These are phyloP conservation scores for Grosmannia huntii DNA, from an alignment of 2,329 filamentous ascomycete species.

Conservation along the genomic window DNA sequence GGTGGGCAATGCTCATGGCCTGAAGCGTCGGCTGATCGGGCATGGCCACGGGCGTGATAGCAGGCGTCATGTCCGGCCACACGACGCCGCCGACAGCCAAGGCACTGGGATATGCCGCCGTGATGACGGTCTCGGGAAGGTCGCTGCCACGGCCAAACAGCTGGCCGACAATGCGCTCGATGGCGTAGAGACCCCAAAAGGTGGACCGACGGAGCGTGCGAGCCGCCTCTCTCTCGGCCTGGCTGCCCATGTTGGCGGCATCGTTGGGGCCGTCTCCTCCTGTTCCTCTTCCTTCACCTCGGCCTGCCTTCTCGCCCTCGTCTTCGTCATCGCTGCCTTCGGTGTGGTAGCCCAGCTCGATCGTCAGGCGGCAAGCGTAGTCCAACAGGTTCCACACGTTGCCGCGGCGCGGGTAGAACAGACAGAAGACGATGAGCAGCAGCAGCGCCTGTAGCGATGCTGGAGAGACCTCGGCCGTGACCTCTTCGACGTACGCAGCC, in stretches of 20 bases:
- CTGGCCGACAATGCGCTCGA: conserved; percentile 23
- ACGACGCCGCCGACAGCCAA: not conserved
- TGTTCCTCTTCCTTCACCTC: too few species aligned
- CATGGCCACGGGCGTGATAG: conserved; percentile 3
- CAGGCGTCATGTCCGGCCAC: too few species aligned
- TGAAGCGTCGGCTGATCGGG: conserved; percentile 12
- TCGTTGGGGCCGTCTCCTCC: not conserved
- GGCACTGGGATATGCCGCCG: conserved; percentile 19
- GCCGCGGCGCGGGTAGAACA: conserved; percentile 11
- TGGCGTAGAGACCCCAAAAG: conserved; percentile 23
- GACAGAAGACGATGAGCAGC: conserved; percentile 10
- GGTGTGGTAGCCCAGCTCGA: conserved; percentile 21
- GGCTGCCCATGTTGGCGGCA: not conserved
- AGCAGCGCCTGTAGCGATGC: conserved; percentile 10
- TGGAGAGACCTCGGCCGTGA: conserved; percentile 10
- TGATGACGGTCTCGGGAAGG: conserved; percentile 23
- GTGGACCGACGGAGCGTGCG: conserved; percentile 12
- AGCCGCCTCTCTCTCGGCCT: conserved; percentile 1
- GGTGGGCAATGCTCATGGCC: conserved; percentile 17
- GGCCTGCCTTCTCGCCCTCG: not conserved
- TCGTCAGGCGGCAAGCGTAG: conserved; percentile 11
- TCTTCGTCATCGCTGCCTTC: conserved; percentile 8
- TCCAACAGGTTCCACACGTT: conserved; percentile 13
- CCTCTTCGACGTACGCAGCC: conserved; percentile 9
- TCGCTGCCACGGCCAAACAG: conserved; percentile 23